Percentiles rank a stretch among this genome's conserved stretches.
Conservation (phyloP, 2,329 filamentous ascomycete species). For the Colletotrichum orchidophilum region DNA sequence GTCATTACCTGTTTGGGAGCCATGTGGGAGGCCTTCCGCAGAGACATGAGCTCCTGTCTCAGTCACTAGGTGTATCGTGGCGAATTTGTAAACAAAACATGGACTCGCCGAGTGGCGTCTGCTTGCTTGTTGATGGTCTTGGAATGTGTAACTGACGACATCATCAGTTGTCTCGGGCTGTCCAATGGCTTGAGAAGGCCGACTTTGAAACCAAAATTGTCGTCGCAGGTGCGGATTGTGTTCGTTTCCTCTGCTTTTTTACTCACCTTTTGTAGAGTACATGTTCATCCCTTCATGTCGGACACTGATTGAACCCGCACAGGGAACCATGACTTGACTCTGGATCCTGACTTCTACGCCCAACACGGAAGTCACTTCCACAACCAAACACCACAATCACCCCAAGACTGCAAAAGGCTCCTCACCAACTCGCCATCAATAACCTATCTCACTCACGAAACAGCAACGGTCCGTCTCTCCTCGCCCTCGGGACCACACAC, state of each 20-base stretch:
- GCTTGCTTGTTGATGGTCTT: not conserved
- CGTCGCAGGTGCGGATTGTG: slow-evolving; percentile 64
- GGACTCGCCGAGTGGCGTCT: not conserved
- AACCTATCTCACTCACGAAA: slow-evolving; percentile 71
- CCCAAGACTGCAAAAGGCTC: slow-evolving; percentile 62
- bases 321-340: slow-evolving; percentile 81
- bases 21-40: slow-evolving; percentile 15
- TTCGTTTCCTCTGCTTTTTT: not conserved
- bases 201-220: slow-evolving; percentile 77
- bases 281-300: not conserved
- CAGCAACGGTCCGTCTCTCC: slow-evolving; percentile 62
- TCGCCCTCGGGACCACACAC: slow-evolving; percentile 65
- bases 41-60: not conserved
- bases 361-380: slow-evolving; percentile 64
- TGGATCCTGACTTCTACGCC: slow-evolving; percentile 71
- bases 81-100: not conserved
- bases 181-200: slow-evolving; percentile 73
- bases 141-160: not conserved
- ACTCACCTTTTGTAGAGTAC: not conserved
- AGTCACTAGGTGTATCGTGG: slow-evolving; percentile 12
- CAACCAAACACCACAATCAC: slow-evolving; percentile 63
- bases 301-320: not conserved
- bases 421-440: slow-evolving; percentile 64
- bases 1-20: not conserved
- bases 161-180: slow-evolving; percentile 62